These are phyloP conservation scores for Collybia nuda DNA, from an alignment of 768 basidiomycete species.

Conservation along the genomic window DNA sequence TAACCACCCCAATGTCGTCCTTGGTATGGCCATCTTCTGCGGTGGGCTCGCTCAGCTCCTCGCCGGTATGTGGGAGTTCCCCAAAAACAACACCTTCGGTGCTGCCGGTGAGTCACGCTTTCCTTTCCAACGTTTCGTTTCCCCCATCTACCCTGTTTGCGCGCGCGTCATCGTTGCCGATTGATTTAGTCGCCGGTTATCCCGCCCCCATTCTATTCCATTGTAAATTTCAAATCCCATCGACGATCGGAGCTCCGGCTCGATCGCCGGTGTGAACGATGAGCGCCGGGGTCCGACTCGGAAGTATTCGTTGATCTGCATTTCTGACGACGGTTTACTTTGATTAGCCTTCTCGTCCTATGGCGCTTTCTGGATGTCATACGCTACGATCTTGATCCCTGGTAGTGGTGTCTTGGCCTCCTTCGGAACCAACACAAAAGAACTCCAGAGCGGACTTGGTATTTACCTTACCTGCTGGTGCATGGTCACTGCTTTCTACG, in stretches of 20 bases:
- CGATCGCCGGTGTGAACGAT: too few species aligned
- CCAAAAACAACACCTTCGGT: constrained; percentile 67
- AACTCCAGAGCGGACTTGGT: constrained; percentile 58
- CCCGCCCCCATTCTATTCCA: too few species aligned
- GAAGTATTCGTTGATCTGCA: neutral
- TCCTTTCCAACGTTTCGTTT: neutral
- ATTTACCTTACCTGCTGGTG: constrained; percentile 78
- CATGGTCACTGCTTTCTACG: constrained; percentile 66
- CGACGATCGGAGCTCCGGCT: neutral
- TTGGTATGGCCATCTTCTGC: constrained; percentile 84
- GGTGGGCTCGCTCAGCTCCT: constrained; percentile 86
- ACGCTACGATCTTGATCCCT: constrained; percentile 71
- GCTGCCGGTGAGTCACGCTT: constrained; percentile 59
- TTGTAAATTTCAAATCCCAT: neutral
- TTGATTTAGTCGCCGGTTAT: neutral
- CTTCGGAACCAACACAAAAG: constrained; percentile 34
- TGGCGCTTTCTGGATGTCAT: constrained; percentile 90
- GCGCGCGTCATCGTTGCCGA: neutral
- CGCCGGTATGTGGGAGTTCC: constrained; percentile 90
- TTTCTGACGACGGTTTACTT: constrained; percentile 8
- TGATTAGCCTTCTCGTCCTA: constrained; percentile 73
- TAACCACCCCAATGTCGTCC: constrained; percentile 61
- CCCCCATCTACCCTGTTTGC: neutral
- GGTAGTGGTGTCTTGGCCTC: constrained; percentile 59
- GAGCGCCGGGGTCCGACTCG: neutral